These are phyloP conservation scores for Chloris gayana DNA, from an alignment of 176 grass and related monocot species.

Conservation along the genomic window DNA sequence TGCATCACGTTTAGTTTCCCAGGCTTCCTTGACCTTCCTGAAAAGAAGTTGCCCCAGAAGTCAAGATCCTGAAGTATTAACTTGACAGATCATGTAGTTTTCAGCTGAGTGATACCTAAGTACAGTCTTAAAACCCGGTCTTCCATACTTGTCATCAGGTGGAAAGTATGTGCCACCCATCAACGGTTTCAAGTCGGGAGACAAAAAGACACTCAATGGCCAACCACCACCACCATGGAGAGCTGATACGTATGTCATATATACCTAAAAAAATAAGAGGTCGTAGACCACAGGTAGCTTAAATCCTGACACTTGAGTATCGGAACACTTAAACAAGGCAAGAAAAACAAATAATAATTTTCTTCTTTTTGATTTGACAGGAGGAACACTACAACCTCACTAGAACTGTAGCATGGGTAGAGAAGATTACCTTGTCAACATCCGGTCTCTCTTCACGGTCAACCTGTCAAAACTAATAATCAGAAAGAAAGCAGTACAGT, in stretches of 20 bases:
- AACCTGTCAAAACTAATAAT: conserved; percentile 79
- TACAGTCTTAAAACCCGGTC: conserved; percentile 94
- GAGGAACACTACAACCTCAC: neutral
- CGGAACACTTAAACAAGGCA: neutral
- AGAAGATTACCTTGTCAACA: conserved; percentile 88
- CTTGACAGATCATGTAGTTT: conserved; percentile 1
- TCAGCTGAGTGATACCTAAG: conserved; percentile 58
- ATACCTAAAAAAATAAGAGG: conserved; percentile 59
- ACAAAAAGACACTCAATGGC: conserved; percentile 93
- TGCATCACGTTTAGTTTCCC: conserved; percentile 82
- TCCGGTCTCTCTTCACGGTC: conserved; percentile 93
- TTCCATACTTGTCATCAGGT: conserved; percentile 86
- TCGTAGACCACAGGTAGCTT: neutral
- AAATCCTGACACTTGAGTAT: neutral
- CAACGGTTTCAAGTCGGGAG: conserved; percentile 79
- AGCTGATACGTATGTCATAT: conserved; percentile 91
- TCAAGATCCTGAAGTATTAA: neutral
- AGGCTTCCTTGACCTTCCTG: conserved; percentile 92
- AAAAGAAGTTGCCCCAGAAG: neutral
- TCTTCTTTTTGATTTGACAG: no score
- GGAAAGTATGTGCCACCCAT: conserved; percentile 99
- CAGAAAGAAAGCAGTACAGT: conserved; percentile 49
- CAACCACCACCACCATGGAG: conserved; percentile 90
- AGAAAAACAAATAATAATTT: neutral
- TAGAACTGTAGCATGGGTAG: neutral